phyloP scores from a whole-genome alignment of 2,329 filamentous ascomycete species.

The Venturia carpophila region DNA sequence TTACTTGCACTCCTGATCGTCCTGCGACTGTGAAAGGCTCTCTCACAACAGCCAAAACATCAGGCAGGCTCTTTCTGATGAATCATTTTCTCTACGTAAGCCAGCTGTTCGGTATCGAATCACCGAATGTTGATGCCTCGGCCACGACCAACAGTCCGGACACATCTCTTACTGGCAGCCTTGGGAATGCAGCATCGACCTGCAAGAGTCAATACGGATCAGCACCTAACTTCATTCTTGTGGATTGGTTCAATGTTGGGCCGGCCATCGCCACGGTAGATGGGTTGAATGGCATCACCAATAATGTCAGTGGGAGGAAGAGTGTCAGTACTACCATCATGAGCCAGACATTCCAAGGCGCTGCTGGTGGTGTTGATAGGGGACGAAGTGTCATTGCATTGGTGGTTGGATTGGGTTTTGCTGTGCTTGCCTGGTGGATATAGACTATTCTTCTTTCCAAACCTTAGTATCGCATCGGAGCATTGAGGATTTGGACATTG shows the following conservation, averaged over 20 bases:
- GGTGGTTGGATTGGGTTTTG: constrained; percentile 13
- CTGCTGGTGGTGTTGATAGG: neutral
- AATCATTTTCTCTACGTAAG: constrained; percentile 71
- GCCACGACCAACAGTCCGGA: constrained; percentile 56
- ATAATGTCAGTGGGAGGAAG: constrained; percentile 18
- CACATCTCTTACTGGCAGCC: constrained; percentile 37
- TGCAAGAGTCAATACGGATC: constrained; percentile 55
- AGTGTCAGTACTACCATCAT: constrained; percentile 9
- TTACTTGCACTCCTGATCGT: constrained; percentile 64
- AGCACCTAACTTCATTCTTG: constrained; percentile 64
- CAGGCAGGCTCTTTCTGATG: constrained; percentile 60
- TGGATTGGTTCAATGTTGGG: constrained; percentile 72
- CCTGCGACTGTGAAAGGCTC: constrained; percentile 47
- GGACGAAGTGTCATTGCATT: constrained; percentile 8
- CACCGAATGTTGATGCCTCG: constrained; percentile 43
- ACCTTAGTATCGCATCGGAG: constrained; percentile 5
- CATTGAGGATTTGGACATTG: neutral
- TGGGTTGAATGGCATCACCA: constrained; percentile 50
- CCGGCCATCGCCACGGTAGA: constrained; percentile 64
- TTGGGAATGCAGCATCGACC: constrained; percentile 30
- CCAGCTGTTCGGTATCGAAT: constrained; percentile 35
- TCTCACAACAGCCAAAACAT: constrained; percentile 43
- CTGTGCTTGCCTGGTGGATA: constrained; percentile 12
- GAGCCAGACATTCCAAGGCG: constrained; percentile 14
- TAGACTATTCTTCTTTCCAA: neutral